Percentiles rank a stretch among this genome's conserved stretches.
Evolutionary conservation across 176 grass and related monocot genomes (phyloP).

Genomic region (Zea luxurians): DNA sequence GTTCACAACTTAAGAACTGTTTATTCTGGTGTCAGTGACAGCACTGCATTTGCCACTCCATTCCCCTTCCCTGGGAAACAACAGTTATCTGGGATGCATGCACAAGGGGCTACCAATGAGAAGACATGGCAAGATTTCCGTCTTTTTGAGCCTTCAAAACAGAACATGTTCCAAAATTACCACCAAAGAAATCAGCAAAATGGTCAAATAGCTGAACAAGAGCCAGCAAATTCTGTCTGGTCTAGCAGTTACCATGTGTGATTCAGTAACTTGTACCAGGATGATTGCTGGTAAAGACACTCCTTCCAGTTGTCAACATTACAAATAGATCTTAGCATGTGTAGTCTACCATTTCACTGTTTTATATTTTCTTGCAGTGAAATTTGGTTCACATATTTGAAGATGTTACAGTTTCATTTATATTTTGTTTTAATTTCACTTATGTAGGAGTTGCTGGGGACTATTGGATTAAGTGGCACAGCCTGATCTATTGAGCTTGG

Average conservation of each 20-base stretch:
- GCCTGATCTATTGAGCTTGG: slow-evolving; percentile 55
- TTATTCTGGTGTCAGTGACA: slow-evolving; percentile 43
- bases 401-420: slow-evolving; percentile 6
- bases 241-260: slow-evolving; percentile 78
- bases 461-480: slow-evolving; percentile 56
- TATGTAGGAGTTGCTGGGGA: slow-evolving; percentile 48
- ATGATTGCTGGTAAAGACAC: slow-evolving; percentile 56
- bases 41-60: slow-evolving; percentile 47
- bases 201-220: slow-evolving; percentile 54
- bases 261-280: slow-evolving; percentile 47
- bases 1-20: slow-evolving; percentile 40
- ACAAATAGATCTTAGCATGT: not conserved
- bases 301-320: slow-evolving; percentile 11
- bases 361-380: slow-evolving; percentile 5
- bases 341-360: not conserved
- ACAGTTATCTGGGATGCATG: slow-evolving; percentile 2
- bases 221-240: slow-evolving; percentile 56
- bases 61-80: slow-evolving; percentile 56
- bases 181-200: slow-evolving; percentile 53
- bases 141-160: slow-evolving; percentile 70
- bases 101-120: slow-evolving; percentile 29
- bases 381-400: slow-evolving; percentile 7
- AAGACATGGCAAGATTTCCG: slow-evolving; percentile 81
- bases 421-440: slow-evolving; percentile 29
- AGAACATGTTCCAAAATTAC: slow-evolving; percentile 49